These are phyloP conservation scores for Flaveria robusta DNA, from an alignment of 129 eudicot species.

Conservation along the genomic window DNA sequence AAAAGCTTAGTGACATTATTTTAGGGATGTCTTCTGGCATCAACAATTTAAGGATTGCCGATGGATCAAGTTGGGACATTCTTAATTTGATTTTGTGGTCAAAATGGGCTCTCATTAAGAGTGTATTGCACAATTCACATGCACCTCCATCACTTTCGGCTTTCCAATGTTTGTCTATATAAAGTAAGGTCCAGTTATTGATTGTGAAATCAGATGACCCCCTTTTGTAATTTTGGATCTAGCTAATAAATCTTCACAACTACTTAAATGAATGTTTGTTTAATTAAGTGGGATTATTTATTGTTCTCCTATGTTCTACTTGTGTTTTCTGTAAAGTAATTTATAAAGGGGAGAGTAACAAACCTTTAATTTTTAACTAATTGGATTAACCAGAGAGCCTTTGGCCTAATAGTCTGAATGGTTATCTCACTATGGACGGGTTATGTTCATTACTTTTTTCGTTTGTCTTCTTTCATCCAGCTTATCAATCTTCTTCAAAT, in stretches of 20 bases:
- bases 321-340: background rate
- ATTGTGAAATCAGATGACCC: slow-evolving; percentile 14
- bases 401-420: background rate
- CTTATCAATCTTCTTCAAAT: slow-evolving; percentile 19
- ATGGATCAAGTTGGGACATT: slow-evolving; percentile 22
- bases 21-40: slow-evolving; percentile 22
- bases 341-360: too few species aligned
- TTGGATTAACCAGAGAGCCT: too few species aligned
- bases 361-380: too few species aligned
- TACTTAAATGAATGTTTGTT: slow-evolving; percentile 8
- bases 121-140: slow-evolving; percentile 25
- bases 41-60: background rate
- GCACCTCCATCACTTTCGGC: slow-evolving; percentile 32
- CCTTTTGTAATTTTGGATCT: background rate
- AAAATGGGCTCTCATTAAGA: slow-evolving; percentile 27
- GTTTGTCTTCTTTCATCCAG: slow-evolving; percentile 26
- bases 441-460: slow-evolving; percentile 12
- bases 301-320: slow-evolving; percentile 13
- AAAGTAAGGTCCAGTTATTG: slow-evolving; percentile 23
- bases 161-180: slow-evolving; percentile 32
- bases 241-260: background rate
- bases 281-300: slow-evolving; percentile 1
- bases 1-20: slow-evolving; percentile 18
- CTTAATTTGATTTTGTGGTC: slow-evolving; percentile 26
- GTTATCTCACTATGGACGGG: slow-evolving; percentile 7